Evolutionary conservation across 2,329 filamentous ascomycete genomes (phyloP).

Genomic region (Penicillium frequentans): DNA sequence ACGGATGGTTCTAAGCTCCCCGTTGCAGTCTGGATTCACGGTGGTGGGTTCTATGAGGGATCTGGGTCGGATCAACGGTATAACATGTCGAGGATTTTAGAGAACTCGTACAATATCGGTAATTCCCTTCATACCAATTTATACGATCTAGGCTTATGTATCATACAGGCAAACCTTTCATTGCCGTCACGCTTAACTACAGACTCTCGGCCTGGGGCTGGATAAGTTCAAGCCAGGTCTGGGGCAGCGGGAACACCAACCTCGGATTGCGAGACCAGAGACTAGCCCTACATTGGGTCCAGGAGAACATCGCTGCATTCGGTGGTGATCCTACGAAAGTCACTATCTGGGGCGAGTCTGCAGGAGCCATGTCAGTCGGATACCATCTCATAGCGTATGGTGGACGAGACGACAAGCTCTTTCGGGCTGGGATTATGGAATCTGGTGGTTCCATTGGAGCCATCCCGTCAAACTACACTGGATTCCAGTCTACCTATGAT

Average conservation of each 20-base stretch:
- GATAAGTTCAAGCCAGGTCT: constrained; percentile 48
- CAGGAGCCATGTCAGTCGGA: constrained; percentile 53
- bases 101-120: constrained; percentile 52
- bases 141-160: neutral
- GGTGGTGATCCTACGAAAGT: constrained; percentile 36
- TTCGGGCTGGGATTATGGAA: constrained; percentile 54
- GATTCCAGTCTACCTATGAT: constrained; percentile 57
- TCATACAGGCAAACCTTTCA: constrained; percentile 47
- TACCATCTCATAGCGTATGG: constrained; percentile 55
- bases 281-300: constrained; percentile 39
- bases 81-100: constrained; percentile 62
- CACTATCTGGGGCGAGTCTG: constrained; percentile 58
- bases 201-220: constrained; percentile 56
- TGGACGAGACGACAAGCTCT: constrained; percentile 56
- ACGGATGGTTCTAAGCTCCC: constrained; percentile 48
- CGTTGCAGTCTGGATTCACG: constrained; percentile 62
- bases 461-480: constrained; percentile 42
- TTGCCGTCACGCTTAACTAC: constrained; percentile 58
- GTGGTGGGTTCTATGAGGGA: constrained; percentile 56
- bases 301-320: constrained; percentile 37
- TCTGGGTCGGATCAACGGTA: constrained; percentile 57
- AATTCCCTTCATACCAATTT: neutral
- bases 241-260: constrained; percentile 52
- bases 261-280: constrained; percentile 51
- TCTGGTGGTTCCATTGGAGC: constrained; percentile 52